Conservation (phyloP, 805 yeast species). For the Monosporozyma yasuniensis region DNA sequence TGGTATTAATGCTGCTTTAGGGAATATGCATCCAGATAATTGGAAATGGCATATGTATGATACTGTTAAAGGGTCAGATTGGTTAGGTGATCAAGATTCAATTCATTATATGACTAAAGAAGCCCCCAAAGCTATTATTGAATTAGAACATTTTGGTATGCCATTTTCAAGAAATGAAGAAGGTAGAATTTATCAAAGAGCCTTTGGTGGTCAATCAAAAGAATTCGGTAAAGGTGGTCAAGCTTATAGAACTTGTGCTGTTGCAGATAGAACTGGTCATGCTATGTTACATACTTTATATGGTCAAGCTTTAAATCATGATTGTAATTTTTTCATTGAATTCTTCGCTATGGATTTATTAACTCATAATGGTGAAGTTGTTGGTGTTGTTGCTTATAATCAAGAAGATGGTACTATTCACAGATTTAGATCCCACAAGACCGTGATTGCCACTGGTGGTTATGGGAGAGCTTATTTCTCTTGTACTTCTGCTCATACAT, state of each 20-base stretch:
- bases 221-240: constrained; percentile 98
- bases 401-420: constrained; percentile 98
- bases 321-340: constrained; percentile 96
- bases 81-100: constrained; percentile 99
- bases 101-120: constrained; percentile 98
- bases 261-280: constrained; percentile 98
- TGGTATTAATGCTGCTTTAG: constrained; percentile 97
- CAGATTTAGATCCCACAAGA: constrained; percentile 94
- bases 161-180: constrained; percentile 96
- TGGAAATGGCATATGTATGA: constrained; percentile 99
- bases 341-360: constrained; percentile 90
- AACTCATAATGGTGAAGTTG: constrained; percentile 92
- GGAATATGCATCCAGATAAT: constrained; percentile 96
- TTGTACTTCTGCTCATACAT: constrained; percentile 98
- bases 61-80: constrained; percentile 97
- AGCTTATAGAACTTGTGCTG: constrained; percentile 99
- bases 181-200: constrained; percentile 96
- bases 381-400: constrained; percentile 95
- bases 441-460: constrained; percentile 97
- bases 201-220: constrained; percentile 95
- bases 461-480: constrained; percentile 98
- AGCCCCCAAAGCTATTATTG: constrained; percentile 92
- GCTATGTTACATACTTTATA: constrained; percentile 91
- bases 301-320: constrained; percentile 93
- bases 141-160: constrained; percentile 95